These are phyloP conservation scores for Galium porrigens DNA, from an alignment of 305 asterid genomes.

Conservation along the genomic window DNA sequence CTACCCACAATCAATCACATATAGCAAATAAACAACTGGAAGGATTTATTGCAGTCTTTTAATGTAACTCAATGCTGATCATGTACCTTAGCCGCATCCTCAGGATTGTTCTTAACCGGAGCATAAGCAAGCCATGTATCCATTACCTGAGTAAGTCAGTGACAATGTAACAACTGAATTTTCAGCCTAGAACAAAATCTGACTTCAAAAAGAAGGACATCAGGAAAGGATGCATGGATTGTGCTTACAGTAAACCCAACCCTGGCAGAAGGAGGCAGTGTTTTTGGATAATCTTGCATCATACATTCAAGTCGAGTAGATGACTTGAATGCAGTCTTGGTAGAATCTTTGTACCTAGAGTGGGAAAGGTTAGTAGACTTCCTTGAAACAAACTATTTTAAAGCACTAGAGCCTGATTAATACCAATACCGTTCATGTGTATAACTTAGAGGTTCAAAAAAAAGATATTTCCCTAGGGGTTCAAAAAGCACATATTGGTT, in stretches of 20 bases:
- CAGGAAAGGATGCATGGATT: constrained; percentile 7
- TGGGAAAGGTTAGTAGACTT: constrained; percentile 9
- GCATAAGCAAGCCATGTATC: constrained; percentile 97
- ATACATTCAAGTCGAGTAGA: constrained; percentile 98
- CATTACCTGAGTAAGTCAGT: constrained; percentile 41
- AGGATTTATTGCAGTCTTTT: neutral
- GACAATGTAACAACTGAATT: constrained; percentile 3
- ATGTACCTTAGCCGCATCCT: constrained; percentile 94
- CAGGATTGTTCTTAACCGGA: constrained; percentile 97
- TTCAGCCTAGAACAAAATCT: neutral
- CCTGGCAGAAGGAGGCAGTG: constrained; percentile 78
- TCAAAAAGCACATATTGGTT: too few species aligned
- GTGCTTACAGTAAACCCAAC: constrained; percentile 93
- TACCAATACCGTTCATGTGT: too few species aligned
- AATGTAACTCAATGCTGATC: constrained; percentile 4
- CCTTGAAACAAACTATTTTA: neutral
- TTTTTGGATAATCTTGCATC: constrained; percentile 99
- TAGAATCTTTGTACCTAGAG: constrained; percentile 79
- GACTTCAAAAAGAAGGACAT: constrained; percentile 8
- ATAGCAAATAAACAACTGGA: neutral
- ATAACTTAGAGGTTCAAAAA: too few species aligned
- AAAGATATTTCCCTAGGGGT: too few species aligned
- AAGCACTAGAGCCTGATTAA: neutral
- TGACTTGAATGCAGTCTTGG: constrained; percentile 81
- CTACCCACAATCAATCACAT: neutral